Conservation (phyloP, 805 yeast species). For the Helenozyma rhizophorensis region DNA sequence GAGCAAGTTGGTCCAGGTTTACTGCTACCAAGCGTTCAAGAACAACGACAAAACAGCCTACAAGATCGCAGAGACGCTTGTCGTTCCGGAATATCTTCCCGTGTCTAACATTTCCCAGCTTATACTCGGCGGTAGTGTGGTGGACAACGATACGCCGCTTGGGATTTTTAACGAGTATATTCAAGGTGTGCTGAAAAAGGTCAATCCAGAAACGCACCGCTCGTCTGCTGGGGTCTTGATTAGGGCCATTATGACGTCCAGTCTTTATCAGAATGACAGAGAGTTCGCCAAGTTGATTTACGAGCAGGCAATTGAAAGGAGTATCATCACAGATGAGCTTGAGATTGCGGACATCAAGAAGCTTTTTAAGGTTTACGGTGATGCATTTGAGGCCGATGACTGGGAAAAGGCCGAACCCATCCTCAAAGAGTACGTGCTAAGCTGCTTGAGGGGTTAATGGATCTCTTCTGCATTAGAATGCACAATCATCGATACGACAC, state of each 20-base stretch:
- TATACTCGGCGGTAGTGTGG: conserved; percentile 38
- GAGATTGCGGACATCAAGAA: conserved; percentile 41
- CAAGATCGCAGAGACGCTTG: conserved; percentile 35
- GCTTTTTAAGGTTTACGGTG: conserved; percentile 47
- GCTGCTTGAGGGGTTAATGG: too few relatives aligned
- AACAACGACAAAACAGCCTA: conserved; percentile 21
- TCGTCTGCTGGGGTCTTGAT: conserved; percentile 44
- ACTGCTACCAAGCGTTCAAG: conserved; percentile 37
- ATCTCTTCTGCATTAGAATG: too few relatives aligned
- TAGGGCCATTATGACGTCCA: conserved; percentile 43
- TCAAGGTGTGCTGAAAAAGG: conserved; percentile 26
- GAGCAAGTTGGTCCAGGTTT: conserved; percentile 36
- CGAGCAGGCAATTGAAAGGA: conserved; percentile 43
- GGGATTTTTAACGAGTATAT: conserved; percentile 45
- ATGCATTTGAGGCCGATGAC: conserved; percentile 35
- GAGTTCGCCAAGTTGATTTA: conserved; percentile 50
- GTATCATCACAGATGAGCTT: conserved; percentile 31
- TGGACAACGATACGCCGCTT: conserved; percentile 37
- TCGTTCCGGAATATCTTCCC: conserved; percentile 23
- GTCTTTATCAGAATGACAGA: conserved; percentile 43
- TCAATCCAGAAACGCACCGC: conserved; percentile 23
- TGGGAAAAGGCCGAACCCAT: conserved; percentile 27
- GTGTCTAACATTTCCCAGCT: conserved; percentile 35
- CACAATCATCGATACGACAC: too few relatives aligned
- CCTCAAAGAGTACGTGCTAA: conserved; percentile 29